Base-by-base conservation (phyloP, 208 protist genomes). In the Leishmania aethiopica region DNA sequence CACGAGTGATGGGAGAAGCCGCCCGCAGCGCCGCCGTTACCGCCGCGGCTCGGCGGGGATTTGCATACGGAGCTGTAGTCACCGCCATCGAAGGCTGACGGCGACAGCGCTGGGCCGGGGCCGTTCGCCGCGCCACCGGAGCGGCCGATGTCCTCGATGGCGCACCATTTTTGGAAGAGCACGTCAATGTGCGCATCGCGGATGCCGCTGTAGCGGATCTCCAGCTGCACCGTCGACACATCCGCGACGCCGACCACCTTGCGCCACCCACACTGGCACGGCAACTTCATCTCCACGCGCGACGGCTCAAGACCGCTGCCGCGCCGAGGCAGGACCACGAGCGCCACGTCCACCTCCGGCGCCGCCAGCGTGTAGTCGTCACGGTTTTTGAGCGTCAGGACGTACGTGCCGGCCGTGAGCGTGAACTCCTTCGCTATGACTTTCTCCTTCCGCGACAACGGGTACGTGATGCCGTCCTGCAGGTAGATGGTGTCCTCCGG, bases 161-260 rank as follows among this genome's bases (percentile, higher is more conserved):
- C 77, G 45, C 69, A 76, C 88, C 91, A 93, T 60, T 84, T 77
- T 77, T 95, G 87, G 11, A 97, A 75, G 19, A 90, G 64, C 0
- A 97, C 82, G 73, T 95, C 92, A 19, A 97, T 72, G 83, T 95
- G 92, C 22, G 93, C 86, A 60, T 94, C 89, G 3, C 94, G 92
- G 75, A 96, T 84, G 37, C 89, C 94, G 45, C 88, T 87, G 51
- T 86, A 82, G 67, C 73, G 81, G 11, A 93, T 82, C 82, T 89
- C 70, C 4, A 97, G 67, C 74, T 91, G 73, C 10, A 96, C 47
- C 0, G 79, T 87, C 7, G 88, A 86, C 2, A 79, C 53, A 13
- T 82, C 83, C 22, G 89, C 75, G 32, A 95, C 86, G 35, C 92
- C 94, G 47, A 97, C 69, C 7, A 91, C 81, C 67, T 89, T 87